Evolutionary conservation across 495 filamentous ascomycete species (phyloP).

Genomic region (Penicillium angulare): DNA sequence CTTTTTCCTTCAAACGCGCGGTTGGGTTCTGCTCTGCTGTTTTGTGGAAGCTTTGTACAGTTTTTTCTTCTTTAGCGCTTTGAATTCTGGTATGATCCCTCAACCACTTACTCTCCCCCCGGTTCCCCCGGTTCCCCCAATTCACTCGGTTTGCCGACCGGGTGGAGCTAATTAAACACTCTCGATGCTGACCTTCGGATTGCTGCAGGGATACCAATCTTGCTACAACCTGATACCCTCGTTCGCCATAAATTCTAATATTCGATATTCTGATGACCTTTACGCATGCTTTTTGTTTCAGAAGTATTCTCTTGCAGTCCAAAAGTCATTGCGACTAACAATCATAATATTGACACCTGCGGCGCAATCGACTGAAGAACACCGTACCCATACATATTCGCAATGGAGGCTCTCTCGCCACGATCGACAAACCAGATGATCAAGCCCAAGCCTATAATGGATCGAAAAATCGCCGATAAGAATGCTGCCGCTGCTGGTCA

Average conservation of each 20-base stretch:
- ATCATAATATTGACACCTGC: constrained; percentile 20
- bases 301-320: constrained; percentile 9
- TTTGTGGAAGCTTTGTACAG: constrained; percentile 24
- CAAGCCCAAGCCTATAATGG: constrained; percentile 40
- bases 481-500: constrained; percentile 49
- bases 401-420: constrained; percentile 71
- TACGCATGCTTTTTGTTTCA: constrained; percentile 18
- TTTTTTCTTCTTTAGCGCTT: constrained; percentile 30
- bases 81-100: constrained; percentile 24
- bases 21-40: constrained; percentile 11
- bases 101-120: constrained; percentile 3
- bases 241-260: constrained; percentile 7
- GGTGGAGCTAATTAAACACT: constrained; percentile 7
- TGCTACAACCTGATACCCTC: constrained; percentile 27
- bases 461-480: constrained; percentile 53
- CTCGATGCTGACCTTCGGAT: constrained; percentile 13
- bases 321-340: constrained; percentile 9
- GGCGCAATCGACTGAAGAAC: background rate
- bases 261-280: constrained; percentile 17
- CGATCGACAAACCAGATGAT: constrained; percentile 63
- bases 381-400: constrained; percentile 8
- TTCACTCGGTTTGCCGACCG: constrained; percentile 17
- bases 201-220: constrained; percentile 33
- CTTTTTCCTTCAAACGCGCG: constrained; percentile 20
- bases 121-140: constrained; percentile 1